Conservation (phyloP, 2,329 filamentous ascomycete genomes). For the Botrytis hyacinthi region DNA sequence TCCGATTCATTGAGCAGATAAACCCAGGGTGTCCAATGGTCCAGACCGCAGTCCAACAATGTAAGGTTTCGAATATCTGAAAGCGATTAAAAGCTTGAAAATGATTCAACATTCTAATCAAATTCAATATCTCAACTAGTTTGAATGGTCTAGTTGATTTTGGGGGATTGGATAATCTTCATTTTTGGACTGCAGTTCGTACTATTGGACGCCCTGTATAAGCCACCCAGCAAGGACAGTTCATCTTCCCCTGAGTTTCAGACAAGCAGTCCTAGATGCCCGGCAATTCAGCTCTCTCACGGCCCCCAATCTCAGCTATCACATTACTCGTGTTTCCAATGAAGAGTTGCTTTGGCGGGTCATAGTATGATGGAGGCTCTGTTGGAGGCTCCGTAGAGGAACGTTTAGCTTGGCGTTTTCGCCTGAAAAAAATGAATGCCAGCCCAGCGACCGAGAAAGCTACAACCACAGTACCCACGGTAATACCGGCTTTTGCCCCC, state of each 20-base stretch:
- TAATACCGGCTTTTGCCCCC: constrained; percentile 9
- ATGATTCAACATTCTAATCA: too few relatives aligned
- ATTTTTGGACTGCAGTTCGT: too few relatives aligned
- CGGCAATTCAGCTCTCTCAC: constrained; percentile 5
- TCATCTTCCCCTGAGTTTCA: too few relatives aligned
- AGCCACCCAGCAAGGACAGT: neutral
- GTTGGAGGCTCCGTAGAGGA: neutral
- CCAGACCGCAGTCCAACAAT: too few relatives aligned
- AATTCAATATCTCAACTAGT: too few relatives aligned
- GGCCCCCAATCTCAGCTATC: neutral
- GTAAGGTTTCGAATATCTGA: too few relatives aligned
- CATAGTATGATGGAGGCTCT: neutral
- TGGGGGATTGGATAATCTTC: too few relatives aligned
- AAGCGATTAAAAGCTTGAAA: too few relatives aligned
- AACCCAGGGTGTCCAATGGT: too few relatives aligned
- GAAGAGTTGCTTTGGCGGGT: neutral
- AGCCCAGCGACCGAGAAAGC: neutral
- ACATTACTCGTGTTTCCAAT: neutral
- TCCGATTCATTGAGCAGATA: neutral
- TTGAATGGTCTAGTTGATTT: too few relatives aligned
- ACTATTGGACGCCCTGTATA: too few relatives aligned
- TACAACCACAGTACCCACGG: neutral
- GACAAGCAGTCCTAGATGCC: neutral
- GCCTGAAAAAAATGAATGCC: neutral
- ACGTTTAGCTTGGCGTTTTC: neutral